Evolutionary conservation across 139 green algal genomes (phyloP).

Genomic region (Micromonas commoda): DNA sequence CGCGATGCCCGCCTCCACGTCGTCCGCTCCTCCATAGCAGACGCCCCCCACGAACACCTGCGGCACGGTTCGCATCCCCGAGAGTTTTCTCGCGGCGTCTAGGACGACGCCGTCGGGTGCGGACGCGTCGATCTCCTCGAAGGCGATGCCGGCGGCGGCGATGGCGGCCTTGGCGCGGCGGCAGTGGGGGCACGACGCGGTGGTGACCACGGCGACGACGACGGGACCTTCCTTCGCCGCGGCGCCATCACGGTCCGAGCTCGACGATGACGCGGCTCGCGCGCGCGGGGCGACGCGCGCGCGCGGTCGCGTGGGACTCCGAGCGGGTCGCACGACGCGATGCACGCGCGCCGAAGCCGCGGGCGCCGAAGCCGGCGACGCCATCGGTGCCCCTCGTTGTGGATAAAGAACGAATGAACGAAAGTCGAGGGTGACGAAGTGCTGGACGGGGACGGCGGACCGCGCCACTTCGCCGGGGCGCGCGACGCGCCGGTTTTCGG

Average conservation of each 20-base stretch:
- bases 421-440: no score
- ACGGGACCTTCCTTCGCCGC: background rate
- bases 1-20: slow-evolving; percentile 34
- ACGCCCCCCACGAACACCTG: slow-evolving; percentile 65
- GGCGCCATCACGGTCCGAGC: no score
- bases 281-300: background rate
- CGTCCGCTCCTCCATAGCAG: slow-evolving; percentile 63
- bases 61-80: slow-evolving; percentile 63
- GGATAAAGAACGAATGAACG: no score
- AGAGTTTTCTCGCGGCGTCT: slow-evolving; percentile 44
- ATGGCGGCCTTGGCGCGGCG: slow-evolving; percentile 58
- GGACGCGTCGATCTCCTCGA: slow-evolving; percentile 42
- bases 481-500: no score
- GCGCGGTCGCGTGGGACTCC: background rate
- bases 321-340: background rate
- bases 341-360: background rate
- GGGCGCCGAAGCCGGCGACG: no score
- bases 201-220: slow-evolving; percentile 64
- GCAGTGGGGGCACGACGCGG: slow-evolving; percentile 70
- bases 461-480: no score
- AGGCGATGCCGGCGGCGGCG: slow-evolving; percentile 39
- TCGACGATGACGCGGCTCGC: background rate
- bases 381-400: no score
- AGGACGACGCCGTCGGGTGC: background rate
- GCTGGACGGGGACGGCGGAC: no score